A percentile compares a stretch with the other conserved stretches of the same genome.
Evolutionary conservation across 345 rosid species (phyloP).

Genomic region (Litchi chinensis): DNA sequence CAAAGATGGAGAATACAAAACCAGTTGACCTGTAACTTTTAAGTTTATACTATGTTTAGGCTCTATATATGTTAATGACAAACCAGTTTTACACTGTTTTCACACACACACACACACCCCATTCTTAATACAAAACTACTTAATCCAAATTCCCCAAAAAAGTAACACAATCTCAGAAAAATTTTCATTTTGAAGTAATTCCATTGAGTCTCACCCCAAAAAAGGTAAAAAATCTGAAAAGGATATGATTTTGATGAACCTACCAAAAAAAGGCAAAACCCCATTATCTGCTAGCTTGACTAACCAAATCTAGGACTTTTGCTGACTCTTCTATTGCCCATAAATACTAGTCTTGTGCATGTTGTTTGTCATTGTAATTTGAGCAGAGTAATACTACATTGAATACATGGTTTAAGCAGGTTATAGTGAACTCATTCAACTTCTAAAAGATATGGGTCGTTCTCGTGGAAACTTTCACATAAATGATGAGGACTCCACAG

Average conservation of each 20-base stretch:
- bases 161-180: constrained; percentile 2
- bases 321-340: neutral
- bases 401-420: constrained; percentile 9
- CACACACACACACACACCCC: neutral
- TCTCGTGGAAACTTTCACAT: constrained; percentile 90
- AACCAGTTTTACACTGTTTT: neutral
- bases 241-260: too few relatives aligned
- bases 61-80: neutral
- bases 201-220: constrained; percentile 8
- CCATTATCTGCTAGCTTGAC: neutral
- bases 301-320: constrained; percentile 23
- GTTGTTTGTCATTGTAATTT: constrained; percentile 7
- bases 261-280: neutral
- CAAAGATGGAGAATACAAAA: neutral
- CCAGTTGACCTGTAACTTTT: neutral
- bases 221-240: too few relatives aligned
- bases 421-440: constrained; percentile 25
- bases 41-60: neutral
- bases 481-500: constrained; percentile 84
- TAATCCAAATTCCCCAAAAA: constrained; percentile 7
- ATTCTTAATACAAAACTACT: neutral
- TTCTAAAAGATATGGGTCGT: constrained; percentile 69
- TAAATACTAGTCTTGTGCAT: neutral
- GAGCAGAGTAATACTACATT: neutral
- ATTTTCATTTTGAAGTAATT: constrained; percentile 1